Conservation (phyloP, 2,329 filamentous ascomycete species). For the Trichophyton rubrum region DNA sequence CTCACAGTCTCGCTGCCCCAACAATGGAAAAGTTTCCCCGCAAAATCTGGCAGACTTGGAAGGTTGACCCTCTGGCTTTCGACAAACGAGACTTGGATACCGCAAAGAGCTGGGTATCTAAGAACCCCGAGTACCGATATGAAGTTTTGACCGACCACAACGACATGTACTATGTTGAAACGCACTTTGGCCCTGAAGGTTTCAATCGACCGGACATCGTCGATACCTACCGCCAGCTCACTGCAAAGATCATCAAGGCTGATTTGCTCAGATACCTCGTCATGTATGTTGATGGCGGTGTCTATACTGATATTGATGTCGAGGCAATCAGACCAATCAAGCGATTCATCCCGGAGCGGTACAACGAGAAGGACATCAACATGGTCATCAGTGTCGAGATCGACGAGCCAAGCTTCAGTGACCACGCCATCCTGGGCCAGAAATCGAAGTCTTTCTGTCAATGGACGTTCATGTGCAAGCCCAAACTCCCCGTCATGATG, state of each 20-base stretch:
- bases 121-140: conserved; percentile 55
- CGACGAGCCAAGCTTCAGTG: conserved; percentile 52
- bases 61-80: conserved; percentile 54
- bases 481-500: conserved; percentile 55
- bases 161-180: conserved; percentile 54
- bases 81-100: conserved; percentile 49
- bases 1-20: conserved; percentile 12
- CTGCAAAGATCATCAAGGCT: conserved; percentile 53
- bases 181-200: conserved; percentile 52
- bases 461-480: conserved; percentile 63
- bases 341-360: conserved; percentile 51
- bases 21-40: conserved; percentile 40
- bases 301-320: conserved; percentile 50
- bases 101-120: conserved; percentile 52
- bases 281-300: conserved; percentile 54
- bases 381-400: conserved; percentile 61
- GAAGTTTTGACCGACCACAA: conserved; percentile 59
- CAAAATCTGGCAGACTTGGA: conserved; percentile 72
- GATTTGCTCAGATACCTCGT: conserved; percentile 55
- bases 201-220: conserved; percentile 56
- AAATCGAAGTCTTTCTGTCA: conserved; percentile 62
- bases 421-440: conserved; percentile 53
- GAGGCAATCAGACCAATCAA: conserved; percentile 42
- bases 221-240: conserved; percentile 47
- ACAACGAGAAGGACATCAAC: conserved; percentile 52